A percentile compares a stretch with the other conserved stretches of the same genome.
phyloP scores from a whole-genome alignment of 495 filamentous ascomycete species.

The Xylaria castorea region DNA sequence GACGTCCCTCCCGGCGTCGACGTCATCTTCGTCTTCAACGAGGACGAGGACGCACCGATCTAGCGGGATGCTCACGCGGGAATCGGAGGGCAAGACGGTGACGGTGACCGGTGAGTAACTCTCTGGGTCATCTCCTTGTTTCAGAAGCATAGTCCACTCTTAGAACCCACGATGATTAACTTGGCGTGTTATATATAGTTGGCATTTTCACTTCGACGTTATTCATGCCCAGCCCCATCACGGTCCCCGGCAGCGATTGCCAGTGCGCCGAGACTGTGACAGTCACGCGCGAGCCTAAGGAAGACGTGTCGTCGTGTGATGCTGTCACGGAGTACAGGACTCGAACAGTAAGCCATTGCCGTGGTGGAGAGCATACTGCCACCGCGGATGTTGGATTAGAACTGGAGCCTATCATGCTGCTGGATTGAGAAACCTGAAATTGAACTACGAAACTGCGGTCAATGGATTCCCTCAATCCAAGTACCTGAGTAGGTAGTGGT shows the following conservation, averaged over 20 bases:
- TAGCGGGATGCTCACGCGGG: background rate
- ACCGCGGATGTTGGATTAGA: background rate
- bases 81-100: background rate
- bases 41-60: background rate
- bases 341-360: slow-evolving; percentile 1
- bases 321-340: slow-evolving; percentile 12
- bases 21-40: background rate
- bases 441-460: background rate
- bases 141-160: background rate
- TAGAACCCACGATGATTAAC: background rate
- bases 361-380: background rate
- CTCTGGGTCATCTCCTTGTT: background rate
- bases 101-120: slow-evolving; percentile 14
- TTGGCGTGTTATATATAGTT: background rate
- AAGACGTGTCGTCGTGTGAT: background rate
- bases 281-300: background rate
- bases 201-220: slow-evolving; percentile 20
- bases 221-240: slow-evolving; percentile 27
- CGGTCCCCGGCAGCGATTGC: slow-evolving; percentile 6
- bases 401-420: background rate
- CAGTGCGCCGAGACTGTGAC: background rate
- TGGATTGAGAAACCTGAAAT: background rate
- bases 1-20: slow-evolving; percentile 19
- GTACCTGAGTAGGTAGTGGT: background rate
- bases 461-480: background rate